These are phyloP conservation scores for Dendrobium huoshanense DNA, from an alignment of 106 monocot species.

Conservation along the genomic window DNA sequence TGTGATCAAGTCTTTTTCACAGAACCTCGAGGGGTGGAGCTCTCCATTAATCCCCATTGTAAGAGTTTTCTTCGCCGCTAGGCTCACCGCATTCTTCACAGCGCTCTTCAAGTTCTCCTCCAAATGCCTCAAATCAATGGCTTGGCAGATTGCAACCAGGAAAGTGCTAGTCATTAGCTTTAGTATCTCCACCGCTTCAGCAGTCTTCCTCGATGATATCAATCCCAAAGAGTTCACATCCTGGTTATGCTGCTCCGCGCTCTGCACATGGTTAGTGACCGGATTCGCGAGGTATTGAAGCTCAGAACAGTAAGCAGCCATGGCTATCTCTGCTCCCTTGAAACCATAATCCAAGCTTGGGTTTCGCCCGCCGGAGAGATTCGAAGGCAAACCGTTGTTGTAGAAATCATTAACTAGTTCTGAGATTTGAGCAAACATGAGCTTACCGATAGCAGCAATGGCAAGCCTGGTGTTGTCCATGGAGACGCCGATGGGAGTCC, in stretches of 20 bases:
- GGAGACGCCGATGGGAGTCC: conserved; percentile 90
- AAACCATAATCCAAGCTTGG: conserved; percentile 97
- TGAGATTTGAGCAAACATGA: conserved; percentile 95
- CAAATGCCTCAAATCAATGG: conserved; percentile 75
- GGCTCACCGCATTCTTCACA: conserved; percentile 65
- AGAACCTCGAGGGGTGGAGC: conserved; percentile 83
- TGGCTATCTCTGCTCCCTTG: conserved; percentile 97
- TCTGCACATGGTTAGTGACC: conserved; percentile 97
- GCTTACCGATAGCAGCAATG: conserved; percentile 86
- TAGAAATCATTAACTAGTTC: conserved; percentile 93
- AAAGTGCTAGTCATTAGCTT: conserved; percentile 91
- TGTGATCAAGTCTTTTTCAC: conserved; percentile 83
- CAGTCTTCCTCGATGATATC: conserved; percentile 91
- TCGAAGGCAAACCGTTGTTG: conserved; percentile 92
- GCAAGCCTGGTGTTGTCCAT: conserved; percentile 94
- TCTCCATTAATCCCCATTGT: conserved; percentile 55
- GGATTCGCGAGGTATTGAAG: conserved; percentile 92
- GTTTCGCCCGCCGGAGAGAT: conserved; percentile 74
- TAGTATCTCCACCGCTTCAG: conserved; percentile 81
- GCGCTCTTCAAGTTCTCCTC: conserved; percentile 82
- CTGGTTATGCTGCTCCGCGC: conserved; percentile 99
- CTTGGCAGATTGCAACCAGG: conserved; percentile 87
- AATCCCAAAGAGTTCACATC: conserved; percentile 96
- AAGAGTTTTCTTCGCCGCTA: conserved; percentile 66
- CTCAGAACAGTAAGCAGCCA: conserved; percentile 98